Evolutionary conservation across 352 stramenopile species (phyloP), one percentile per base, ranked within the genome.

Genomic region (Pythium myriotylum): DNA sequence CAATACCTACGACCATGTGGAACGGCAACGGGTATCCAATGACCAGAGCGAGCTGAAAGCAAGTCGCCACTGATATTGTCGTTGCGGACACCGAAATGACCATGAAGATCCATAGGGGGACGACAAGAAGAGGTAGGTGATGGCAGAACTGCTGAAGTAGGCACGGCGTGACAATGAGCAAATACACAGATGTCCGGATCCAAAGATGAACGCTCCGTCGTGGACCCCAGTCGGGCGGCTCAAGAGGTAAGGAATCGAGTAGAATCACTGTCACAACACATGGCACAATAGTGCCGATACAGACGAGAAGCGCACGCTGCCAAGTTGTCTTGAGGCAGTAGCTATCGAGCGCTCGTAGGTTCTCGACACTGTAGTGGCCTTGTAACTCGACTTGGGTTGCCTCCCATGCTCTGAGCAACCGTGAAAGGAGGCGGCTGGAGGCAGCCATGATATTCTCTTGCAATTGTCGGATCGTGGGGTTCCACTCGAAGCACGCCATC

Each of bases 11-110:
- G 12, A 79, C 42, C 2, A 81, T 62, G 13, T 65, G 69, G 47
- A 85, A 85, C 10, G 73, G 71, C 12, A 82, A 23, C 16, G 70
- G 73, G 29, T 79, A 80, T 2, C 62, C 73, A 20, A 81, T 67
- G 17, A 54, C 23, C 14, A 35, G 1, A 13, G 58, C 6, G 32
- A 43, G 39, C 3, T 19, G 12, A 4, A 54, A 40, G 3, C 12
- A 26, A 10, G 22, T 16, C 9, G 13, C 42, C 17, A 41, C 33
- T 2, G 23, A 23, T 3, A 32, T 8, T 8, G 37, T 39, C 6
- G 42, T 37, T n/a, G 42, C 23, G 17, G 22, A 16, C 17, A 45
- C 37, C 19, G 54, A 27, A 19, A 43, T 61, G 16, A 45, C 8
- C 2, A 51, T 9, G 8, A 43, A 12, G 22, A 33, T 2, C 54